A percentile compares a stretch with the other conserved stretches of the same genome.
These are phyloP conservation scores for Trifolium dubium DNA, from an alignment of 306 rosid genomes.

Conservation along the genomic window DNA sequence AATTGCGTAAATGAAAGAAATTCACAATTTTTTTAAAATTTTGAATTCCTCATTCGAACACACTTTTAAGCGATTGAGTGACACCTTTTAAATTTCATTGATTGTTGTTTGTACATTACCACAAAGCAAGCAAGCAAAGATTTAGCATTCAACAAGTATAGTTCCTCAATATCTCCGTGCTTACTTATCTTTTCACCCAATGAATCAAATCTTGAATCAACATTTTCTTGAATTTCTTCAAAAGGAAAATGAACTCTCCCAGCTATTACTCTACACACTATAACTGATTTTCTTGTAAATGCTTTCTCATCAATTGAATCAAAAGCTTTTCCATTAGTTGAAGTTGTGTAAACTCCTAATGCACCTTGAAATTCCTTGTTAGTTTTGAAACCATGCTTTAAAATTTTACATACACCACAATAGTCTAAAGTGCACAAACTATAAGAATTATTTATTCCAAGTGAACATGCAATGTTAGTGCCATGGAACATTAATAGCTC, in stretches of 20 bases:
- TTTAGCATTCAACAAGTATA: slow-evolving; percentile 50
- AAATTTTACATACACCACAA: slow-evolving; percentile 63
- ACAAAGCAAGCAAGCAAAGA: slow-evolving; percentile 72
- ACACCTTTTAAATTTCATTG: slow-evolving; percentile 24
- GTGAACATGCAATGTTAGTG: slow-evolving; percentile 64
- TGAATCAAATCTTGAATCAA: slow-evolving; percentile 50
- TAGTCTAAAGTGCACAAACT: slow-evolving; percentile 46
- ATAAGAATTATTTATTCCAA: slow-evolving; percentile 46
- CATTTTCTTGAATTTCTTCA: slow-evolving; percentile 35
- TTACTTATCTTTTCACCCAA: slow-evolving; percentile 45
- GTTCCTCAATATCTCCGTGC: slow-evolving; percentile 49
- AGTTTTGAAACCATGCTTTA: slow-evolving; percentile 55
- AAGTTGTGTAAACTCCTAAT: slow-evolving; percentile 47
- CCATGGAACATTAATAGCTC: slow-evolving; percentile 73
- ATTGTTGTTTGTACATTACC: slow-evolving; percentile 48
- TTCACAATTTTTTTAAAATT: no score
- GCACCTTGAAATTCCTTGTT: slow-evolving; percentile 41
- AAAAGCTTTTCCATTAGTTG: slow-evolving; percentile 57
- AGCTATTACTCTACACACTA: slow-evolving; percentile 74
- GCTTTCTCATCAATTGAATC: slow-evolving; percentile 41
- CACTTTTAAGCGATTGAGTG: no score
- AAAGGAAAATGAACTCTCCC: slow-evolving; percentile 50
- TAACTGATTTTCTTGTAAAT: slow-evolving; percentile 47
- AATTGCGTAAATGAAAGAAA: no score
- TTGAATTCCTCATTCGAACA: no score